Base-by-base conservation (phyloP, 768 basidiomycete species). In the Tricholoma matsutake region DNA sequence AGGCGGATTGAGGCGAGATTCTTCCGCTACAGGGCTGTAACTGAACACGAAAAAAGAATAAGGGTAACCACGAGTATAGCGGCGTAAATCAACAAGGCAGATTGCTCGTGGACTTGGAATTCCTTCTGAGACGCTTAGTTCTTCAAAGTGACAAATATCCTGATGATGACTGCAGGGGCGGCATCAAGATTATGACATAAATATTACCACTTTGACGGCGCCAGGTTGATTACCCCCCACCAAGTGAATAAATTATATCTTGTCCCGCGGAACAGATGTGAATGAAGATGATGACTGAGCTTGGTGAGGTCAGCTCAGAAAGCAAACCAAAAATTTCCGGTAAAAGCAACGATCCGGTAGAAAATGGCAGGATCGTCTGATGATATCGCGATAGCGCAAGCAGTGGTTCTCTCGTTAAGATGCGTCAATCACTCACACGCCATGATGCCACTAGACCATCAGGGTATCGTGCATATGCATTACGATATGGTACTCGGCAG, bases 391-490 rank as follows among this genome's bases (percentile, higher is more conserved):
- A n/a, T 39, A 39, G 14, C 13, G 39, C 39, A 39, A 39, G 39
- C 14, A 39, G 43, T 9, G 20, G n/a, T 45, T 6, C 43, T 32
- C n/a, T 11, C 51, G 9, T 18, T 53, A 20, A 18, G 2, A 52
- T 37, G 35, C 47, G 60, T 64, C 57, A 47, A 64, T 59, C 57
- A 39, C 45, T 49, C 56, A 29, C 61, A 65, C 56, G 56, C 64
- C 62, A 63, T 53, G 45, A 55, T 47, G 49, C 43, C 53, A 58
- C 25, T 41, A 55, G 39, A 43, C 52, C 28, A 62, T 55, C 55
- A 56, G 60, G 60, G 57, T 63, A 49, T 43, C 58, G 16, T 58
- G 25, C 20, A 6, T 59, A 16, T 58, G 25, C 20, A 6, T 59
- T 35, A 49, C 22, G 51, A 52, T 37, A 51, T 25, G 58, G 25